These are phyloP conservation scores for Calonectria pauciramosa DNA, from an alignment of 2,329 filamentous ascomycete genomes.

Conservation along the genomic window DNA sequence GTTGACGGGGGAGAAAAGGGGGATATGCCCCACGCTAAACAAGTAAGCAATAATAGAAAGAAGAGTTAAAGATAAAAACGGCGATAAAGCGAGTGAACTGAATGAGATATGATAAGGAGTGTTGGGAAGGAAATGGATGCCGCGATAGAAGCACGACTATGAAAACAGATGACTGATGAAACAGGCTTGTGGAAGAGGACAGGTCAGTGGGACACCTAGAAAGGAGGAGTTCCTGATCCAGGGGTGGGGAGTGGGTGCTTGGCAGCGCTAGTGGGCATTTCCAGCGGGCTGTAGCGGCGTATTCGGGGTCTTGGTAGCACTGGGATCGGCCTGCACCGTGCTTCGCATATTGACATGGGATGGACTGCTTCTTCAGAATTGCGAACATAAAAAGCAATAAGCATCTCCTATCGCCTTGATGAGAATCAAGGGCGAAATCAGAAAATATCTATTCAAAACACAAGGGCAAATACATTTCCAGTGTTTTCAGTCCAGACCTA, in stretches of 20 bases:
- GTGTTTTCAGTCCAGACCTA: not conserved
- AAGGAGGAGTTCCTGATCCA: slow-evolving; percentile 33
- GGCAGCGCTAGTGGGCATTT: slow-evolving; percentile 13
- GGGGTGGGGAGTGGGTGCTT: slow-evolving; percentile 25
- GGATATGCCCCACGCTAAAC: not conserved
- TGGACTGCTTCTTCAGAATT: not conserved
- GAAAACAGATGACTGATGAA: slow-evolving; percentile 26
- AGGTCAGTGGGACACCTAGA: slow-evolving; percentile 37
- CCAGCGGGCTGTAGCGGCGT: slow-evolving; percentile 25
- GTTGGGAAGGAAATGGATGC: slow-evolving; percentile 30
- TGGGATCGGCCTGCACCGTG: slow-evolving; percentile 10
- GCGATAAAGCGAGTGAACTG: slow-evolving; percentile 21
- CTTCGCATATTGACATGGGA: not conserved
- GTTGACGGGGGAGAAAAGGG: not conserved
- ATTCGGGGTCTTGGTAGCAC: slow-evolving; percentile 1
- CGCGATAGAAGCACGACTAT: not conserved
- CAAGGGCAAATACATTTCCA: not conserved
- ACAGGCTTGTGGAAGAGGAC: slow-evolving; percentile 42
- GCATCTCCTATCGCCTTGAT: not conserved
- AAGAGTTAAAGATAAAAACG: slow-evolving; percentile 21
- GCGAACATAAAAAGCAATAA: not conserved
- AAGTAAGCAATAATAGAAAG: not conserved
- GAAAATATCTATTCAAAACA: not conserved
- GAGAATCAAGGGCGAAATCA: not conserved
- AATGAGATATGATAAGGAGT: slow-evolving; percentile 6